Conservation (phyloP, 192 early-diverging fungal species). For the Coemansia sp. region DNA sequence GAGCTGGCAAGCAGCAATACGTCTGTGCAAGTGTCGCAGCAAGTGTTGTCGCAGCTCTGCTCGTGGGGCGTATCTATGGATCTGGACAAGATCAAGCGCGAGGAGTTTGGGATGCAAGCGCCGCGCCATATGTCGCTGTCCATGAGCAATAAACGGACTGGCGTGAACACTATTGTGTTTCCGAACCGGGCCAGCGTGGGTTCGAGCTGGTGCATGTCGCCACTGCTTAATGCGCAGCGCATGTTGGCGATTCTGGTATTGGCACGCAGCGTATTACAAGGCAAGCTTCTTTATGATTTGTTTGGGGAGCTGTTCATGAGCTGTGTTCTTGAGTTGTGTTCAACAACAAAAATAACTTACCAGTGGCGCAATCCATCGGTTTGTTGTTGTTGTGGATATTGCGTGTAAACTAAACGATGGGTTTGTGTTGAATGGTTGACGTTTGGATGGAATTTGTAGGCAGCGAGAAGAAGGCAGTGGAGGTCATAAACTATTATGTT, state of each 20-base stretch:
- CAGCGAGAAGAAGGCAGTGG: slow-evolving; percentile 43
- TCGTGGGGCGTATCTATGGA: slow-evolving; percentile 39
- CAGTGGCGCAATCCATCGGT: not conserved
- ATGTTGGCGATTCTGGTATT: slow-evolving; percentile 48
- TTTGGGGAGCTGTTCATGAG: slow-evolving; percentile 5
- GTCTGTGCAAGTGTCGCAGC: slow-evolving; percentile 25
- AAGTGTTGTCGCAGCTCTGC: slow-evolving; percentile 42
- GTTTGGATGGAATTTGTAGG: slow-evolving; percentile 20
- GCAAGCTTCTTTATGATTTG: slow-evolving; percentile 14
- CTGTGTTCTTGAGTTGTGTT: no score
- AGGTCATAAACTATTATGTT: slow-evolving; percentile 54
- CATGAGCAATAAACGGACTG: slow-evolving; percentile 21
- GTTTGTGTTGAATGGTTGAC: no score
- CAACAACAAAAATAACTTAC: no score
- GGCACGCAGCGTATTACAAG: slow-evolving; percentile 37
- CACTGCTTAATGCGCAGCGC: slow-evolving; percentile 52
- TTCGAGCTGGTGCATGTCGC: slow-evolving; percentile 50
- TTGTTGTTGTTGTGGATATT: slow-evolving; percentile 4
- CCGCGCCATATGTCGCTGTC: slow-evolving; percentile 30
- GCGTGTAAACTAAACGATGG: no score
- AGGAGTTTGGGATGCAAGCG: slow-evolving; percentile 32
- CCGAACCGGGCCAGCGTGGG: slow-evolving; percentile 7
- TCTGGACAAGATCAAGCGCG: slow-evolving; percentile 36
- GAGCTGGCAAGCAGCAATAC: slow-evolving; percentile 10
- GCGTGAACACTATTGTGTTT: slow-evolving; percentile 32